phyloP scores from a whole-genome alignment of 2,329 filamentous ascomycete genomes.

The Venturia oleaginea region DNA sequence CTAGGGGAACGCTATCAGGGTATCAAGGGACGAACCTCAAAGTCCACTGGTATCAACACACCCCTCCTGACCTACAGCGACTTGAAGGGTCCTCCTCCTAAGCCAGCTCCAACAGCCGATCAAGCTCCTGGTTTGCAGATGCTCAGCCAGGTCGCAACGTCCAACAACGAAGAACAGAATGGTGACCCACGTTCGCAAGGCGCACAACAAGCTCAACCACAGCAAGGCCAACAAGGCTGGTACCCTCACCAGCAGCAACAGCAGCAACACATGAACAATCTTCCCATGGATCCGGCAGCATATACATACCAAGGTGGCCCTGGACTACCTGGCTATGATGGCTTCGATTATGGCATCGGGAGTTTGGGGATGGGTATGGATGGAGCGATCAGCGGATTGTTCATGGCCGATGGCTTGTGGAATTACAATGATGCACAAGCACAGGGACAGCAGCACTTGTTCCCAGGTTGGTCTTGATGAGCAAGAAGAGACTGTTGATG shows the following conservation, averaged over 20 bases:
- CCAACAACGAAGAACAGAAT: constrained; percentile 13
- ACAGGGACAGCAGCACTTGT: constrained; percentile 6
- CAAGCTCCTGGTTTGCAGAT: constrained; percentile 25
- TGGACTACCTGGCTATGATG: constrained; percentile 3
- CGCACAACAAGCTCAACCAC: constrained; percentile 2
- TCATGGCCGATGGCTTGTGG: constrained; percentile 12
- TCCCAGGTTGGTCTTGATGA: constrained; percentile 7
- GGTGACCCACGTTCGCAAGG: not conserved
- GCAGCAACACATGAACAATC: not conserved
- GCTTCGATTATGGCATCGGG: constrained; percentile 11
- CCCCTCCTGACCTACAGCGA: constrained; percentile 4
- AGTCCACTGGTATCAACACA: constrained; percentile 17
- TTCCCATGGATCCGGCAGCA: constrained; percentile 13
- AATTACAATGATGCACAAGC: not conserved
- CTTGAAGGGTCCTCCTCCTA: not conserved
- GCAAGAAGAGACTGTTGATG: not conserved
- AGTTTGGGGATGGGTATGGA: constrained; percentile 10
- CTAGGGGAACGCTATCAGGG: constrained; percentile 13
- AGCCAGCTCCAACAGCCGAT: constrained; percentile 9
- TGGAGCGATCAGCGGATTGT: constrained; percentile 12
- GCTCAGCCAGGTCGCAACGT: constrained; percentile 29
- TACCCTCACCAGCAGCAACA: constrained; percentile 8
- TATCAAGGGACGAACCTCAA: constrained; percentile 16
- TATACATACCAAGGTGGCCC: constrained; percentile 8
- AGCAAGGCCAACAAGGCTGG: constrained; percentile 10